Base-by-base conservation (phyloP, 108 stramenopile genomes). In the Nitzschia inconspicua region DNA sequence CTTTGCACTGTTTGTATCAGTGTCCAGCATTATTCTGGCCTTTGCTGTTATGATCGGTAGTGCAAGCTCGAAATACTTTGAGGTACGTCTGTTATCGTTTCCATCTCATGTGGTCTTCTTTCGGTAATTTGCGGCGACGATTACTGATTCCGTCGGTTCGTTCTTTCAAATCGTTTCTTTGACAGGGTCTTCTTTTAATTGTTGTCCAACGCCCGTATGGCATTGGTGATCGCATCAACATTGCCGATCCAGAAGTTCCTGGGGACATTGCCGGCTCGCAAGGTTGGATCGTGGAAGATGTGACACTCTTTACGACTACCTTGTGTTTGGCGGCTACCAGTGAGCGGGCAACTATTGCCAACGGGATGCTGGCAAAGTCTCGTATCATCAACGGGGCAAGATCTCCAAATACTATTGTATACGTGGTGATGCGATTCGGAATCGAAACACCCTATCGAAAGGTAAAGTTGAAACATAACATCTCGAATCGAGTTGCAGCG, bases 371-470 rank as follows among this genome's bases (percentile, higher is more conserved):
- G 7, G 84, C 88, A 4, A 50, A 54, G 19, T 60, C 70, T 11
- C 36, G 88, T 23, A 85, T 85, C 57, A 73, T 89, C 56, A 89
- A 89, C 51, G 79, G 74, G 10, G 76, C 78, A 6, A 65, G 84
- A 56, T 84, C 82, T n/a, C 77, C 78, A 0, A 76, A 82, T 46
- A 80, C 82, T 0, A 35, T 48, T 1, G 35, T 82, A 9, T 55
- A 41, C 29, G 49, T 84, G 5, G 26, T 60, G 16, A 43, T 89
- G 32, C 78, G 82, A 39, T 85, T 89, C 58, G 70, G 76, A 24
- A 44, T 83, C 3, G 83, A 85, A 30, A 66, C 67, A 0, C 65
- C 71, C 5, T 83, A 78, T 28, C 14, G 62, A 7, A 79, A 68
- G 53, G 55, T 85, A n/a, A n/a, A n/a, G n/a, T n/a, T n/a, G n/a